Evolutionary conservation across 2,329 filamentous ascomycete species (phyloP).

Genomic region (Paecilomyces niveus): DNA sequence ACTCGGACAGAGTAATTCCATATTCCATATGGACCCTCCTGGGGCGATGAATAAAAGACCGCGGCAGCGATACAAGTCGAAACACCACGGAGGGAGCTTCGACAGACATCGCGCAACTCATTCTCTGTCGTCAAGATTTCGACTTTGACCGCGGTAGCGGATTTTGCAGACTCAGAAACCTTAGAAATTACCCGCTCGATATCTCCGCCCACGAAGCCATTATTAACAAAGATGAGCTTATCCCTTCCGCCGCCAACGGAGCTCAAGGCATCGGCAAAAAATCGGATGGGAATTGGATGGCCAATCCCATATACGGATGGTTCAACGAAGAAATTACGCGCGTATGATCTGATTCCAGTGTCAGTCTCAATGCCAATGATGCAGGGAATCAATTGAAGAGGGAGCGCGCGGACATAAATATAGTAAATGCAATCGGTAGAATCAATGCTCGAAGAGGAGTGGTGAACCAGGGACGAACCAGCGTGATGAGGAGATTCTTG

Average conservation of each 20-base stretch:
- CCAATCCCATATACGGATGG: slow-evolving; percentile 71
- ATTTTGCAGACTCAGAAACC: slow-evolving; percentile 51
- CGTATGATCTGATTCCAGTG: slow-evolving; percentile 51
- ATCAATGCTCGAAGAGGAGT: slow-evolving; percentile 50
- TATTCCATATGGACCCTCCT: slow-evolving; percentile 55
- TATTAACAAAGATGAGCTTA: slow-evolving; percentile 73
- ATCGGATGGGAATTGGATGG: slow-evolving; percentile 52
- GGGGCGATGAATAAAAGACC: slow-evolving; percentile 68
- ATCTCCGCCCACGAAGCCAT: slow-evolving; percentile 59
- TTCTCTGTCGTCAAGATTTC: slow-evolving; percentile 48
- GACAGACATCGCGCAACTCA: slow-evolving; percentile 58
- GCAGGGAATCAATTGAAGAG: neutral
- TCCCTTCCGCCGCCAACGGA: slow-evolving; percentile 53
- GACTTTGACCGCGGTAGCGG: slow-evolving; percentile 37
- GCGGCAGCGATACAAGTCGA: slow-evolving; percentile 67
- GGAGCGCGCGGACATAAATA: slow-evolving; percentile 27
- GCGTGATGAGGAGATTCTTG: slow-evolving; percentile 51
- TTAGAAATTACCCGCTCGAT: slow-evolving; percentile 64
- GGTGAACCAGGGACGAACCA: slow-evolving; percentile 47
- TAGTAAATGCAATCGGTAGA: slow-evolving; percentile 49
- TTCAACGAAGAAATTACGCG: slow-evolving; percentile 76
- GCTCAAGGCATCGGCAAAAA: slow-evolving; percentile 57
- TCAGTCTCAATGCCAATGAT: slow-evolving; percentile 10
- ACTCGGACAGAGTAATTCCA: slow-evolving; percentile 86
- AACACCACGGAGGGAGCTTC: slow-evolving; percentile 57